A percentile compares a stretch with the other conserved stretches of the same genome.
These are phyloP conservation scores for Candida railenensis DNA, from an alignment of 805 yeast genomes.

Conservation along the genomic window DNA sequence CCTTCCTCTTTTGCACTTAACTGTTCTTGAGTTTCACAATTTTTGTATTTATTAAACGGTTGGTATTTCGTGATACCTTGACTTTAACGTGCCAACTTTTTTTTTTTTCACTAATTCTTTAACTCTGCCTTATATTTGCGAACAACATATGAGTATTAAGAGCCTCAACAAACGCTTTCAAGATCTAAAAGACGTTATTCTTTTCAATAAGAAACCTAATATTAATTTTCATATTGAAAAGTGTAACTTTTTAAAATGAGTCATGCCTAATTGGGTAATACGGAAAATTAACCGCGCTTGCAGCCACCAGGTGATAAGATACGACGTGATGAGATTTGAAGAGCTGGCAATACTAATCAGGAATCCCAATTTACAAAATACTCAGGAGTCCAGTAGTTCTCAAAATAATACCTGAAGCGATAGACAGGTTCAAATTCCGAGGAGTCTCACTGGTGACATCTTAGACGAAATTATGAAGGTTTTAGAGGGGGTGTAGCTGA, in stretches of 20 bases:
- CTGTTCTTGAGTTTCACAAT: not conserved
- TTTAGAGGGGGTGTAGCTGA: no score
- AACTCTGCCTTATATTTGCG: no score
- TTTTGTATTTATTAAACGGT: not conserved
- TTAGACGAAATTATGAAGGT: no score
- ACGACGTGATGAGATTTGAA: not conserved
- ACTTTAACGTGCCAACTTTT: not conserved
- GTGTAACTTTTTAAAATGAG: constrained; percentile 9
- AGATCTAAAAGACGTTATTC: not conserved
- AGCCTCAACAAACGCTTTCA: not conserved
- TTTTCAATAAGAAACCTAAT: not conserved
- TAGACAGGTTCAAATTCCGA: no score
- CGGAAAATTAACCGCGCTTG: constrained; percentile 29
- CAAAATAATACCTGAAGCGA: no score
- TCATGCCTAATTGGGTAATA: constrained; percentile 29
- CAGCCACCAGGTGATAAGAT: constrained; percentile 7
- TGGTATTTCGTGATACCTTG: not conserved
- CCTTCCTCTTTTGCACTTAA: not conserved
- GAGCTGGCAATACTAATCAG: not conserved
- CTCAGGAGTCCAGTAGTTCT: no score
- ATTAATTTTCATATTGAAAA: not conserved
- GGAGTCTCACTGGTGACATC: no score
- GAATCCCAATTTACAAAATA: no score
- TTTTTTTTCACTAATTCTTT: not conserved
- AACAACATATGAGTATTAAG: not conserved